Evolutionary conservation across 2,329 filamentous ascomycete genomes (phyloP), one percentile per base, ranked within the genome.

Genomic region (Reticulascus tulasneorum): DNA sequence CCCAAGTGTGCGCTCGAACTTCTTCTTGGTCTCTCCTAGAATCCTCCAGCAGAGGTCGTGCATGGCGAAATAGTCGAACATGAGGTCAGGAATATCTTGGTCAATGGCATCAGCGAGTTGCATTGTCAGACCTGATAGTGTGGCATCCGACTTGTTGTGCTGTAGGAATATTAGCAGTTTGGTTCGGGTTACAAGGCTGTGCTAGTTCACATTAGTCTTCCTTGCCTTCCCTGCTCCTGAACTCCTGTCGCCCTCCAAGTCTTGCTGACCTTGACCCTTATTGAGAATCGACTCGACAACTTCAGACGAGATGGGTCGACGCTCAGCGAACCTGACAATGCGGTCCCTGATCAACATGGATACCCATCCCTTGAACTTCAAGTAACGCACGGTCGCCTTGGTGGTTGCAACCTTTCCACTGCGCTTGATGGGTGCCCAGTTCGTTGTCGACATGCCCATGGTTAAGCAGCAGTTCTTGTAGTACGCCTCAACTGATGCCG

Each of bases 391-490:
- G 10, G 48, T 47, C 3, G 19, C 40, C 15, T 33, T 39, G 5
- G 49, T 33, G 3, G 25, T 31, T 3, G 29, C 41, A 6, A 42
- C 24, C 16, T 37, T 37, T 7, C 19, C 10, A 10, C 29, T 33
- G 11, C 36, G 37, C 15, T 45, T 49, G 25, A 23, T 41, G 0
- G 47, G 21, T 2, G 44, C 38, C 38, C 32, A 52, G 21, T 54
- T 47, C 4, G 40, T 44, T 10, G 35, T 36, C 0, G 49, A 54
- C 0, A 43, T 10, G 9, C 51, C 48, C 2, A 39, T 29, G 10
- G 40, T 45, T 6, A 53, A 43, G 15, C 29, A 33, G 25, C 46
- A 50, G 37, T 50, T 54, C 5, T 25, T 51, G 22, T 35, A 53
- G 27, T 50, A 52, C 3, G 27, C 45, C 8, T 50, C 48, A 2